Evolutionary conservation across 2,329 filamentous ascomycete genomes (phyloP), one percentile per base, ranked within the genome.

Genomic region (Claviceps citrina): DNA sequence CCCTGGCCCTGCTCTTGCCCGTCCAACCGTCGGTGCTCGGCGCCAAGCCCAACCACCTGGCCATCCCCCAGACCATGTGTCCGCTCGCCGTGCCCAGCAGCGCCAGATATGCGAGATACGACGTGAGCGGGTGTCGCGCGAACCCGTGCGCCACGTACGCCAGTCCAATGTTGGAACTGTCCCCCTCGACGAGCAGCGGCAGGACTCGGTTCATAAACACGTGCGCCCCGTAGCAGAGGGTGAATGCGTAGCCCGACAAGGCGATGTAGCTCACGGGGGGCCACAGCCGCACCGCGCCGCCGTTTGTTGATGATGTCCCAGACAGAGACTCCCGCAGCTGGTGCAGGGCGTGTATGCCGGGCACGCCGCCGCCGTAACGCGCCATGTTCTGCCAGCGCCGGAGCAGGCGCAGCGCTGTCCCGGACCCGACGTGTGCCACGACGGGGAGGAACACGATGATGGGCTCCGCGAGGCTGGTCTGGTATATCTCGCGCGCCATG

Each of bases 401-500:
- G 46, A 89, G 69, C 5, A 93, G 66, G 12, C 91, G 81, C 33
- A 95, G 65, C 0, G 75, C 76, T 5, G 95, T 55, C 27, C 89
- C 87, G 0, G 84, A 81, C 12, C 72, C 67, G 32, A 95, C 67
- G 57, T 96, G 89, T 2, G 78, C 72, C 43, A 78, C 57, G 18
- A 93, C 65, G 2, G 89, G 86, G 2, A 85, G 59, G 32, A 71
- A 76, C 44, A 96, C 74, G 45, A 96, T 69, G 16, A 93, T 63
- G 3, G 85, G 84, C 55, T 95, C 87, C 38, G 81, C 70, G 13
- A 84, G 65, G 2, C 80, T 71, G 1, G 84, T 87, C 60, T 95
- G 89, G 65, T 96, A 96, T 58, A 91, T 78, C 36, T 93, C 87
- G 45, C 89, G 77, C 22, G 86, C 87, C 58, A 94, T 83, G 47